Evolutionary conservation across 176 grass and related monocot species (phyloP).

Genomic region (Cenchrus fungigraminus): DNA sequence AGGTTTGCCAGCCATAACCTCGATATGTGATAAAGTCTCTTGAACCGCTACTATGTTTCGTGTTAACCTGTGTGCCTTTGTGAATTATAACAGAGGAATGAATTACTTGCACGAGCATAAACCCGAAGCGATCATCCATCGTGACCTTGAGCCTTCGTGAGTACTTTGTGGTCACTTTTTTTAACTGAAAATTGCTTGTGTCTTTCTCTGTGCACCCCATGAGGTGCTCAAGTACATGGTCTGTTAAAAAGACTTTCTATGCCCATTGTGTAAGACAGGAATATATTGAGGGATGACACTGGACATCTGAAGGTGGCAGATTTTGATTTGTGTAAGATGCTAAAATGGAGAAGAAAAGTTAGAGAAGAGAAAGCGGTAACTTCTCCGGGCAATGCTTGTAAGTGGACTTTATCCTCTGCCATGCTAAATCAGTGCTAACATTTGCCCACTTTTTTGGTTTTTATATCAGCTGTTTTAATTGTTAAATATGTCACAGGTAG

Average conservation of each 20-base stretch:
- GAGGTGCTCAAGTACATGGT: slow-evolving; percentile 39
- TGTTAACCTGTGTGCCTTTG: slow-evolving; percentile 6
- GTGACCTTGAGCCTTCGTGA: slow-evolving; percentile 98
- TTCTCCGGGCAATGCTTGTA: slow-evolving; percentile 77
- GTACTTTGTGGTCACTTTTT: slow-evolving; percentile 44
- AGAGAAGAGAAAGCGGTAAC: slow-evolving; percentile 71
- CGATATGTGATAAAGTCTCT: background rate
- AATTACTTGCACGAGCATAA: slow-evolving; percentile 96
- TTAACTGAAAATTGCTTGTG: background rate
- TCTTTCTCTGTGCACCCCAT: background rate
- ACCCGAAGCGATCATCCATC: slow-evolving; percentile 92
- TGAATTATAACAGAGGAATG: slow-evolving; percentile 78
- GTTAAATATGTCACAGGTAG: slow-evolving; percentile 64
- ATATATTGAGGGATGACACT: slow-evolving; percentile 94
- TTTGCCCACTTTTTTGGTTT: background rate
- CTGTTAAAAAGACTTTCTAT: slow-evolving; percentile 47
- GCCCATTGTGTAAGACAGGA: slow-evolving; percentile 64
- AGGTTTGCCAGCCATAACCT: slow-evolving; percentile 54
- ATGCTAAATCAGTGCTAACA: background rate
- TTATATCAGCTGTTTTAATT: slow-evolving; percentile 4
- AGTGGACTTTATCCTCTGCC: slow-evolving; percentile 31
- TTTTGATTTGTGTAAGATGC: slow-evolving; percentile 89
- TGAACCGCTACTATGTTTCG: background rate
- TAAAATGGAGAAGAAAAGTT: slow-evolving; percentile 81
- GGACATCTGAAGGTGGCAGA: slow-evolving; percentile 97